These are phyloP conservation scores for Arthroderma sp. DNA, from an alignment of 2,329 filamentous ascomycete genomes.

Conservation along the genomic window DNA sequence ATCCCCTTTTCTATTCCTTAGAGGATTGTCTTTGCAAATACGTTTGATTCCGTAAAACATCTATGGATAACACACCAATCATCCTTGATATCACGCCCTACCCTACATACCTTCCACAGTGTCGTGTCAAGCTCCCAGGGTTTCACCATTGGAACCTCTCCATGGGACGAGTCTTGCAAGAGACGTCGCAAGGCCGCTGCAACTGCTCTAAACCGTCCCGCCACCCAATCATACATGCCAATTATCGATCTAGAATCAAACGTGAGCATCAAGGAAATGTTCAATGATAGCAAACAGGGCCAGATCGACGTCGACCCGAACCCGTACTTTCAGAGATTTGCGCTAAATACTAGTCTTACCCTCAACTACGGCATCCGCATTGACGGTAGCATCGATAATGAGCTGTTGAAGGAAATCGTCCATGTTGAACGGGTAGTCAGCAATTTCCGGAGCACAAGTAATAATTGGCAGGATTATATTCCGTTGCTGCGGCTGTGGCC, in stretches of 20 bases:
- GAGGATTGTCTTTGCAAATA: constrained; percentile 66
- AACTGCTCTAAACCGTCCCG: constrained; percentile 62
- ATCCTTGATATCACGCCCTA: constrained; percentile 62
- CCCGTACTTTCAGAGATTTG: constrained; percentile 61
- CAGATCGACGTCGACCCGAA: constrained; percentile 54
- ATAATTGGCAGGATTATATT: constrained; percentile 80
- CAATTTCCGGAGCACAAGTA: constrained; percentile 64
- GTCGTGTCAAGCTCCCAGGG: constrained; percentile 65
- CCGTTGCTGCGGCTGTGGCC: constrained; percentile 55
- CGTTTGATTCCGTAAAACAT: constrained; percentile 56
- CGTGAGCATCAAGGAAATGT: constrained; percentile 58
- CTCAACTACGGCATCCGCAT: constrained; percentile 71
- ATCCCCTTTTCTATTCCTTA: constrained; percentile 17
- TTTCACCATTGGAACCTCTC: constrained; percentile 71
- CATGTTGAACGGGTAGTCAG: constrained; percentile 63
- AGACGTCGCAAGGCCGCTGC: constrained; percentile 62
- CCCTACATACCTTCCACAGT: constrained; percentile 67
- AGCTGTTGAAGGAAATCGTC: constrained; percentile 58
- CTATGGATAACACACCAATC: constrained; percentile 72
- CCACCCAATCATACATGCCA: constrained; percentile 66
- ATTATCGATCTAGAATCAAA: constrained; percentile 67
- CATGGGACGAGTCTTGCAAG: constrained; percentile 74
- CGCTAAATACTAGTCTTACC: constrained; percentile 63
- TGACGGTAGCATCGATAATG: constrained; percentile 53
- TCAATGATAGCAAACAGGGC: constrained; percentile 50